A percentile compares a stretch with the other conserved stretches of the same genome.
These are phyloP conservation scores for Aspergillus bridgeri DNA, from an alignment of 495 filamentous ascomycete species.

Conservation along the genomic window DNA sequence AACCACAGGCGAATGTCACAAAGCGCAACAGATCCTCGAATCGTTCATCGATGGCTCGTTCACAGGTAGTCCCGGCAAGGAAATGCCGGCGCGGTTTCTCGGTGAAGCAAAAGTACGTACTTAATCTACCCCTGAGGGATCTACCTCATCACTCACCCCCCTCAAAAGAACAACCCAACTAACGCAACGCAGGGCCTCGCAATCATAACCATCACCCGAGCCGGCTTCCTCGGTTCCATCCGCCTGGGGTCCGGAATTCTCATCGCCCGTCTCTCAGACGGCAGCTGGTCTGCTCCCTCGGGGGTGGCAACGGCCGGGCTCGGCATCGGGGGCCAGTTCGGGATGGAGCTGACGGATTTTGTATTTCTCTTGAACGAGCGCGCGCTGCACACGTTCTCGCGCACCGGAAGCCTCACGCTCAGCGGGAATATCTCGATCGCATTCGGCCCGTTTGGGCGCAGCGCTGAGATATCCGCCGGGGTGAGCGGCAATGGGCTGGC, in stretches of 20 bases:
- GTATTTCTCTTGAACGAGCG: constrained; percentile 94
- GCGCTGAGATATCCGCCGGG: constrained; percentile 84
- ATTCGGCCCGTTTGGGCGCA: constrained; percentile 83
- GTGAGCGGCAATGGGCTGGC: constrained; percentile 75
- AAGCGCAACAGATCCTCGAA: constrained; percentile 78
- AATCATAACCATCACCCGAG: constrained; percentile 85
- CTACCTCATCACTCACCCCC: background rate
- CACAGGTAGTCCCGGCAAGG: constrained; percentile 82
- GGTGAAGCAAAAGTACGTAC: constrained; percentile 72
- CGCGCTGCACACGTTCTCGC: constrained; percentile 86
- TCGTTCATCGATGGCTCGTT: constrained; percentile 86
- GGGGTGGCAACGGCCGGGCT: constrained; percentile 81
- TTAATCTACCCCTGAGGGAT: no score
- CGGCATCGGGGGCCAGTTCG: constrained; percentile 88
- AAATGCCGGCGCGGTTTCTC: constrained; percentile 83
- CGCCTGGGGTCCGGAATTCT: constrained; percentile 90
- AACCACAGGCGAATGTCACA: constrained; percentile 68
- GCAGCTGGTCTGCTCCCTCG: constrained; percentile 86
- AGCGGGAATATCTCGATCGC: constrained; percentile 92
- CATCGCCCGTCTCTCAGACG: constrained; percentile 82
- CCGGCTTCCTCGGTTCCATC: constrained; percentile 81
- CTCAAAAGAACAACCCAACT: background rate
- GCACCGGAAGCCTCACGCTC: constrained; percentile 76
- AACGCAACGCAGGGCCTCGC: constrained; percentile 65
- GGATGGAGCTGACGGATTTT: constrained; percentile 93